Evolutionary conservation across 257 asterid species (phyloP).

Genomic region (Parsonsia alboflavescens): DNA sequence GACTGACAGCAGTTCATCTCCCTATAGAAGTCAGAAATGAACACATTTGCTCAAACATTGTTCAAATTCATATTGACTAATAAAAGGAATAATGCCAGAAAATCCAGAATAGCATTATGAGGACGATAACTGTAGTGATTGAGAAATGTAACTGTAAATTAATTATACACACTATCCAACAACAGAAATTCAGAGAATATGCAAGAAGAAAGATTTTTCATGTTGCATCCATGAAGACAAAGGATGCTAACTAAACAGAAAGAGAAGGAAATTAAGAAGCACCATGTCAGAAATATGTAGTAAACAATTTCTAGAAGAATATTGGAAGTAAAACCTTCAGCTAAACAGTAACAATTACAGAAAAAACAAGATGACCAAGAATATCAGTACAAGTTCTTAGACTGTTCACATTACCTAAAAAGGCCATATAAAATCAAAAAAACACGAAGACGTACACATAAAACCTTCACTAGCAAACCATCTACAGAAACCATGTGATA

Average conservation of each 20-base stretch:
- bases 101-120: not conserved
- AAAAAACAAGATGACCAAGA: not conserved
- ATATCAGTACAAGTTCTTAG: not conserved
- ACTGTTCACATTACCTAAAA: not conserved
- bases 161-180: not conserved
- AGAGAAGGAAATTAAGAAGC: not conserved
- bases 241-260: not conserved
- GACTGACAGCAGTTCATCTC: conserved; percentile 79
- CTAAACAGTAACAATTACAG: too few relatives aligned
- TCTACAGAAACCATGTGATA: not conserved
- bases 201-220: not conserved
- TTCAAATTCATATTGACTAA: conserved; percentile 10
- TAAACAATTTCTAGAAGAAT: not conserved
- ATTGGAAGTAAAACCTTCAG: not conserved
- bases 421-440: not conserved
- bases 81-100: not conserved
- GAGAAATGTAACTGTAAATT: not conserved
- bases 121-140: not conserved
- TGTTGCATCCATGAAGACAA: not conserved
- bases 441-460: not conserved
- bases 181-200: not conserved
- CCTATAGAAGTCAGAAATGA: conserved; percentile 41
- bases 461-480: not conserved
- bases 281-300: not conserved
- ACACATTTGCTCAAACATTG: conserved; percentile 8